Conservation (phyloP, 139 green algal species). For the Monoraphidium neglectum region DNA sequence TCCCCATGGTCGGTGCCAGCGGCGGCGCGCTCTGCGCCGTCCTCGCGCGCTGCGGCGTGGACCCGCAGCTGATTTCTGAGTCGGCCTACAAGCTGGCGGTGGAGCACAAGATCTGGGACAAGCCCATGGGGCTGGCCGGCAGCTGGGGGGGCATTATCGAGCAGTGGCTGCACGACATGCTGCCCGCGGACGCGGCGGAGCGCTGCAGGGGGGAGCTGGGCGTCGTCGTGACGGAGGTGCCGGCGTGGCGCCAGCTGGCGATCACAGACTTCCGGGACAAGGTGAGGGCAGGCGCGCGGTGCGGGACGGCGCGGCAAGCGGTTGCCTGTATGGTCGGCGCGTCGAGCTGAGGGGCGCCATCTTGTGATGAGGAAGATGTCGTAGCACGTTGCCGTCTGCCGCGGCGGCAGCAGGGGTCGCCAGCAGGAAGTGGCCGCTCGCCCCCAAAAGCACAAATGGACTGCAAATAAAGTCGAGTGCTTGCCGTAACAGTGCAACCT, state of each 20-base stretch:
- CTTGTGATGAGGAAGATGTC: no score
- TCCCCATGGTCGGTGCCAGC: slow-evolving; percentile 54
- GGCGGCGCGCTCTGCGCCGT: slow-evolving; percentile 50
- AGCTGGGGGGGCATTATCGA: slow-evolving; percentile 49
- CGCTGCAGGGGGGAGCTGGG: slow-evolving; percentile 25
- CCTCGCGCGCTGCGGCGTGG: slow-evolving; percentile 44
- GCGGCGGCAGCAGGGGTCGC: no score
- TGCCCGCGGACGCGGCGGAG: slow-evolving; percentile 47
- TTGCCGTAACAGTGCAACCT: no score
- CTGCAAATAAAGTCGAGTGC: no score
- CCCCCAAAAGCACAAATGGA: no score
- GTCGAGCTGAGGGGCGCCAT: no score
- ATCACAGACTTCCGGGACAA: slow-evolving; percentile 53
- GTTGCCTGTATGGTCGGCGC: no score
- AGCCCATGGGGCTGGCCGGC: slow-evolving; percentile 46
- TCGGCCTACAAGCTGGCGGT: slow-evolving; percentile 47
- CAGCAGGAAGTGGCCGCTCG: no score
- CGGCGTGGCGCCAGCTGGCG: slow-evolving; percentile 29
- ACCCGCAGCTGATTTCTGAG: slow-evolving; percentile 40
- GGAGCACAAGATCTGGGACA: slow-evolving; percentile 54
- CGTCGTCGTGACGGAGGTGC: slow-evolving; percentile 29
- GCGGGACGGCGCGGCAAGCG: no score
- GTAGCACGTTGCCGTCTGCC: no score
- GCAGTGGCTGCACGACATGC: slow-evolving; percentile 58
- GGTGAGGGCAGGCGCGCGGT: background rate